Base-by-base conservation (phyloP, 2,329 filamentous ascomycete species). In the Pseudogymnoascus sp. region DNA sequence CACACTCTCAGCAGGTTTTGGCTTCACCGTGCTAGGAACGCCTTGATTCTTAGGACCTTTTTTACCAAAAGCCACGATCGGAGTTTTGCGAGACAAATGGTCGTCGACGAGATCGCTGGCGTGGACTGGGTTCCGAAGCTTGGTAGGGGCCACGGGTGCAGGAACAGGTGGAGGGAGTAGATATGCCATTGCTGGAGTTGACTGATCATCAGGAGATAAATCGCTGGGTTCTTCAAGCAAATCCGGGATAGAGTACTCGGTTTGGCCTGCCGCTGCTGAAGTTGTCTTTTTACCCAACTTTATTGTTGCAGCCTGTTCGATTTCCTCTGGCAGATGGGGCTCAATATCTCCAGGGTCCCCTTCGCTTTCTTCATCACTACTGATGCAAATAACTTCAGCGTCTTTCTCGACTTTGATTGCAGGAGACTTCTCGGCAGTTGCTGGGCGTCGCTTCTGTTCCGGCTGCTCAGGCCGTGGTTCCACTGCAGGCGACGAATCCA, bases 11-110 rank as follows among this genome's bases (percentile, higher is more conserved):
- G n/a, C 47, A 20, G 47, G 28, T 28, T 54, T 54, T 22, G 47
- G 28, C 47, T 54, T 54, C 47, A 54, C 7, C n/a, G 47, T 28
- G 57, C 61, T 60, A 12, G 60, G 61, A n/a, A 59, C n/a, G 2
- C 68, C 68, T 58, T 69, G 67, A 25, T 70, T 70, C 39, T 20
- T 59, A 20, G 67, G 61, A 8, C 67, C 68, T 11, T 62, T 58
- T 14, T 28, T 25, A 28, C 62, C 59, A 38, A 70, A 70, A 6
- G 57, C 61, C 25, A 70, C 66, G 4, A 68, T 14, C 1, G 63
- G 57, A 18, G 65, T 63, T 30, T 69, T 69, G 12, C 68, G 62
- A 20, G 47, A 33, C 14, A 36, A 39, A 43, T 57, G 43, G 22
- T 67, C 65, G 16, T 68, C 61, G 7, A 65, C 60, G 18, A 64